Evolutionary conservation across 2,329 filamentous ascomycete genomes (phyloP), one percentile per base, ranked within the genome.

Genomic region (Pleurostoma richardsiae): DNA sequence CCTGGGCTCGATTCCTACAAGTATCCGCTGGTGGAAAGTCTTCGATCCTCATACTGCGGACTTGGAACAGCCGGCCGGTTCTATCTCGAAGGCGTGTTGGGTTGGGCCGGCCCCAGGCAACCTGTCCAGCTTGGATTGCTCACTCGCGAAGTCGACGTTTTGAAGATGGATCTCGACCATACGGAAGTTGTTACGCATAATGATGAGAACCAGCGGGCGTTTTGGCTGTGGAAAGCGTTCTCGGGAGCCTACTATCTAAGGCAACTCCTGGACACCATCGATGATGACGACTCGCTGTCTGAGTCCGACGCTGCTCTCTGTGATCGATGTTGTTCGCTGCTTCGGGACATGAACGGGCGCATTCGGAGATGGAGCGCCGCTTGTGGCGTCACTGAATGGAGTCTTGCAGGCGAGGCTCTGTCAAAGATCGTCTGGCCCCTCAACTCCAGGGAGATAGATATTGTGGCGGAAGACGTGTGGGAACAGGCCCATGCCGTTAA

Each of bases 401-500:
- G 8, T 36, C 8, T 36, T 36, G 33, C n/a, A 36, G 8, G 33
- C 33, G 33, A 36, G n/a, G 33, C 33, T 36, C n/a, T 36, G 33
- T 36, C 33, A 36, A 36, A 36, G 33, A 36, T 36, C 33, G 33
- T 36, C n/a, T 36, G 33, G 33, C 33, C 33, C 8, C 33, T 36
- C 33, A n/a, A 36, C 33, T 36, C 33, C n/a, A 36, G 33, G 8
- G n/a, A 36, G 33, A 36, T 36, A 36, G 33, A 36, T n/a, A 36
- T 8, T n/a, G n/a, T 8, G n/a, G 33, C 33, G 33, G 33, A 36
- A n/a, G 33, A 36, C 33, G 8, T 36, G 8, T 36, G 33, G 33
- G 33, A 36, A 36, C 8, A 36, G 8, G 8, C 33, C 33, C 33
- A 36, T 36, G n/a, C 42, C 53, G 4, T n/a, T 36, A 51, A 52